Conservation (phyloP, 805 yeast species). For the Kodamaea kaohsiungensis region DNA sequence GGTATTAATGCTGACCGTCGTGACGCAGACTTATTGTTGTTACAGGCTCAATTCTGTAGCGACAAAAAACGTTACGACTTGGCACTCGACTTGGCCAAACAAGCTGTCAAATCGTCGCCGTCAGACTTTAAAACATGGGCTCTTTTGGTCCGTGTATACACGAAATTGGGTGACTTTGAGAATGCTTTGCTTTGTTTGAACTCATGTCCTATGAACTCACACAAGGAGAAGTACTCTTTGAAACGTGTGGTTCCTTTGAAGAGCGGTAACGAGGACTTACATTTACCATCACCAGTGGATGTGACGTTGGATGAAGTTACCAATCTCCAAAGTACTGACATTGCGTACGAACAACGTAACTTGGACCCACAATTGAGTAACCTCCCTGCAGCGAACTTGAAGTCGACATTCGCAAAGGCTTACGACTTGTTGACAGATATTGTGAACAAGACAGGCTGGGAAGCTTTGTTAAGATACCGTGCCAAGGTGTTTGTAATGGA, state of each 20-base stretch:
- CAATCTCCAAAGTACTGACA: conserved; percentile 62
- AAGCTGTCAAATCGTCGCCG: conserved; percentile 71
- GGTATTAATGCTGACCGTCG: conserved; percentile 53
- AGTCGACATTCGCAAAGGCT: conserved; percentile 47
- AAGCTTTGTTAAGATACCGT: conserved; percentile 43
- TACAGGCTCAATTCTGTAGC: conserved; percentile 60
- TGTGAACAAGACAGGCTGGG: conserved; percentile 48
- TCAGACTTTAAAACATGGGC: conserved; percentile 79
- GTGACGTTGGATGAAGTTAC: conserved; percentile 71
- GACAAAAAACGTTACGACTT: conserved; percentile 54
- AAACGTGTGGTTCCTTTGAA: conserved; percentile 58
- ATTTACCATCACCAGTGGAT: conserved; percentile 75
- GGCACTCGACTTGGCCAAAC: conserved; percentile 59
- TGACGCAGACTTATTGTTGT: conserved; percentile 53
- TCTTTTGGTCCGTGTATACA: conserved; percentile 61
- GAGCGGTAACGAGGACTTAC: conserved; percentile 53
- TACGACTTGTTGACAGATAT: conserved; percentile 47
- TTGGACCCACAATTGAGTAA: conserved; percentile 62
- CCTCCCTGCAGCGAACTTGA: conserved; percentile 69
- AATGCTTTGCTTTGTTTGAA: conserved; percentile 71
- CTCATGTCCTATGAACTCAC: conserved; percentile 80
- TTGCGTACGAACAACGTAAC: conserved; percentile 62
- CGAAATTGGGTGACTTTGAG: conserved; percentile 64
- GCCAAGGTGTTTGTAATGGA: conserved; percentile 52
- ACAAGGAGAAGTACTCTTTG: conserved; percentile 64